Evolutionary conservation across 2,329 filamentous ascomycete genomes (phyloP), one percentile per base, ranked within the genome.

Genomic region (Trichoderma brevicompactum): DNA sequence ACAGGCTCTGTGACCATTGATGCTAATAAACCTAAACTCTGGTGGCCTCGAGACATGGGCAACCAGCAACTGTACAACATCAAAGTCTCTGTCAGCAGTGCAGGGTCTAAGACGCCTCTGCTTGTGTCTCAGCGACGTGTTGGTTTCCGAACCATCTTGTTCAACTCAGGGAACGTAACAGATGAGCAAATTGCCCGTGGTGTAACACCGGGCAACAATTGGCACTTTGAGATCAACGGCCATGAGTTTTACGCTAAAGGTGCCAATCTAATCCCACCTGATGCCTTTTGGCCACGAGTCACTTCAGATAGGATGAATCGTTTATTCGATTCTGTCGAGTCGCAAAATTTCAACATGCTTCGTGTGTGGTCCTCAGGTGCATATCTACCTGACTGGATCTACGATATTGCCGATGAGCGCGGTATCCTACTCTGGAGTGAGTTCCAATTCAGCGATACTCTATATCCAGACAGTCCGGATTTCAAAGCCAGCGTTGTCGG

Each of bases 171-270:
- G 1, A 81, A 81, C 3, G 82, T 88, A 28, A 83, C 83, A 0
- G 78, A 84, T 0, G 78, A 78, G 1, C 84, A 89, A 67, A 71
- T 85, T 0, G 77, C 79, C 1, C 76, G 79, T 65, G 85, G 87
- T 1, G 82, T 87, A 5, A 65, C 67, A 0, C 67, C 70, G 0
- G 71, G 71, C 1, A 71, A 66, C 80, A 82, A n/a, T 80, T 72
- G 86, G 85, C 85, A 89, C 71, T 89, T 89, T 68, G 85, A 89
- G 71, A 80, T 89, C 66, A 89, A 89, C 66, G 86, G 87, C 0
- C 81, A 85, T 55, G 82, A 85, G 12, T 87, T 89, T 69, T 89
- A 87, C 69, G 86, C 85, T 2, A 70, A 70, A 23, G 68, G 68
- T 1, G 66, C 67, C 44, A 70, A 70, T 43, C 48, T 70, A 8